Base-by-base conservation (phyloP, 495 filamentous ascomycete species). In the Clavariopsis aquatica region DNA sequence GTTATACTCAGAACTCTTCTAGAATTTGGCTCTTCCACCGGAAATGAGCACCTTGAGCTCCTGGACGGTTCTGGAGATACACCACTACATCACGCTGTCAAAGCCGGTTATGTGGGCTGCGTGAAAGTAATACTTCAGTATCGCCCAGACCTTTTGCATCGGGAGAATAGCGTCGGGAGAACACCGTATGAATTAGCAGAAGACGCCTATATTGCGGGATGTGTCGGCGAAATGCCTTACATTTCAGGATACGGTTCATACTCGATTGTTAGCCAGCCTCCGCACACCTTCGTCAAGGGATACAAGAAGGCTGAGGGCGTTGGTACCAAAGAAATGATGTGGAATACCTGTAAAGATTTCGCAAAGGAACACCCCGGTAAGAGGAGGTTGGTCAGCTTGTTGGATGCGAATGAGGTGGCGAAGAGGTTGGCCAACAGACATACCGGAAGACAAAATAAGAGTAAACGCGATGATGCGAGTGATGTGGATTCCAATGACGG, bases 391-490 rank as follows among this genome's bases (percentile, higher is more conserved):
- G 87, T 91, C 27, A 87, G 79, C 58, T 73, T 91, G 63, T 79
- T 82, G 65, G 87, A 91, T 69, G 88, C 88, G 10, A 91, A 90
- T 63, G 86, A 90, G 67, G 87, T 91, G 8, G 84, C 87, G 1
- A 86, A 84, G 71, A 72, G 89, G 28, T 68, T 92, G 49, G 82
- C 81, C 3, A 38, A 19, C 26, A 56, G 52, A 20, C 20, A 56
- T 22, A 20, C 28, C 6, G 34, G 29, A 7, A 41, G 36, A 19
- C 36, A 10, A 2, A n/a, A 28, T 22, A 8, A 23, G 23, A 8
- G 55, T 19, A 13, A 13, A 1, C 15, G 17, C 52, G 57, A 52
- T 52, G 28, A 49, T 36, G 57, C 23, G 19, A 52, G 47, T 41
- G 57, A 60, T 23, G 57, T n/a, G 12, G 57, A 52, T 4, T 34